Percentiles rank a stretch among this genome's conserved stretches.
These are phyloP conservation scores for Astrocystis sublimbata DNA, from an alignment of 495 filamentous ascomycete genomes.

Conservation along the genomic window DNA sequence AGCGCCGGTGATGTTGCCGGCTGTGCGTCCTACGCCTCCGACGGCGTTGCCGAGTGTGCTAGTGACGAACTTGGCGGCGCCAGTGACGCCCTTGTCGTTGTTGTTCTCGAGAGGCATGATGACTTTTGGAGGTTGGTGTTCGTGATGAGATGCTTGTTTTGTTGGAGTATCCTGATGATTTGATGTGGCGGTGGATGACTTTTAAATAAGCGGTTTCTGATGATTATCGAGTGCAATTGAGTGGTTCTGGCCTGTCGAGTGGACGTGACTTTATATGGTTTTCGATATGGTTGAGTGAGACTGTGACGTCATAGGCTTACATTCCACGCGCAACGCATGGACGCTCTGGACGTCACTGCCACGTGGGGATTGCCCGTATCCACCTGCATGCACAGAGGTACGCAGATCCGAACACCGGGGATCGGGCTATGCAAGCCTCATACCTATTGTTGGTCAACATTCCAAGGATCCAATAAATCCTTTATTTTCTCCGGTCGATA, in stretches of 20 bases:
- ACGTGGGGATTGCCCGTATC: background rate
- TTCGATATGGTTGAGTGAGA: background rate
- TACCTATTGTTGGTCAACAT: background rate
- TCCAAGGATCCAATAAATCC: background rate
- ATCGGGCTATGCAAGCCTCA: background rate
- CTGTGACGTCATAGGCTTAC: slow-evolving; percentile 9
- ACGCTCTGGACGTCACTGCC: slow-evolving; percentile 15
- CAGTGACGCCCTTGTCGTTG: slow-evolving; percentile 61
- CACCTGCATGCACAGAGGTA: too few species aligned
- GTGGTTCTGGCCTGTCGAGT: background rate
- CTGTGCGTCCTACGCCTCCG: slow-evolving; percentile 60
- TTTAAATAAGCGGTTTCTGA: background rate
- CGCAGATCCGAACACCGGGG: too few species aligned
- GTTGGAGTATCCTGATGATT: background rate
- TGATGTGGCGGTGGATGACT: background rate
- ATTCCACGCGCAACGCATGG: background rate
- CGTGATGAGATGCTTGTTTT: background rate
- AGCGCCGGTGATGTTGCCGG: slow-evolving; percentile 68
- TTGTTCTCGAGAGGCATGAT: slow-evolving; percentile 35
- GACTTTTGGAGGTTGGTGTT: background rate
- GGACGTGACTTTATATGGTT: background rate
- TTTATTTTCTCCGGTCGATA: background rate
- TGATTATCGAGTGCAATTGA: background rate
- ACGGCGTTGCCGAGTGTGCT: slow-evolving; percentile 57
- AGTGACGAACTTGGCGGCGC: slow-evolving; percentile 63